Percentiles rank a stretch among this genome's conserved stretches.
Evolutionary conservation across 257 asterid species (phyloP).

Genomic region (Cinchona pubescens): DNA sequence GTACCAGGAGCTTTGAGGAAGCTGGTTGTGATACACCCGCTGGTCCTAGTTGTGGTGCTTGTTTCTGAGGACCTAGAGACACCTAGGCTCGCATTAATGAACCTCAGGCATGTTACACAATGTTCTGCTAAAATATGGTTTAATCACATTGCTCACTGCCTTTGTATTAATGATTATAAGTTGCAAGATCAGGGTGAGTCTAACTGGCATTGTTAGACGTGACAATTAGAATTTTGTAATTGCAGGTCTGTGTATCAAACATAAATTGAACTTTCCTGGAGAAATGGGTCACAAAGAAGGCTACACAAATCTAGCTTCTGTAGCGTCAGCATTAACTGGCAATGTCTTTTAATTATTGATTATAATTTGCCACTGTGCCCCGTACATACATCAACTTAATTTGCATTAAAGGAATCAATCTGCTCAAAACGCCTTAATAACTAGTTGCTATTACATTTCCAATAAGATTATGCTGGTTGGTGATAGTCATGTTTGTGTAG

Average conservation of each 20-base stretch:
- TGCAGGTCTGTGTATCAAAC: constrained; percentile 82
- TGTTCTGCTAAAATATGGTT: background rate
- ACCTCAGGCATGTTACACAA: constrained; percentile 59
- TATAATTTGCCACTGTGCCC: background rate
- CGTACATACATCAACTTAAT: background rate
- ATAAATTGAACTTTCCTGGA: constrained; percentile 87
- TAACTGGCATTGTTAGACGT: background rate
- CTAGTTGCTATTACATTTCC: no score
- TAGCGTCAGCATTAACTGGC: constrained; percentile 91
- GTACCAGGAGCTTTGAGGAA: constrained; percentile 97
- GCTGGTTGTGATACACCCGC: constrained; percentile 99
- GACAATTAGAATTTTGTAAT: background rate
- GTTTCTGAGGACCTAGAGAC: constrained; percentile 95
- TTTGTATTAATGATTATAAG: background rate
- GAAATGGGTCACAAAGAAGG: constrained; percentile 97
- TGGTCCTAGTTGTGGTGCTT: constrained; percentile 97
- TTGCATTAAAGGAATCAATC: no score
- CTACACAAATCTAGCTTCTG: constrained; percentile 91
- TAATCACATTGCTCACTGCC: no score
- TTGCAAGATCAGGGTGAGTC: background rate
- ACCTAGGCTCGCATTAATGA: constrained; percentile 95
- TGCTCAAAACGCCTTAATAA: no score
- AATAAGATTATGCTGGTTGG: no score
- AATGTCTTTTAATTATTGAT: constrained; percentile 29
- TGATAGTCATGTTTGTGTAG: no score